Evolutionary conservation across 2,329 filamentous ascomycete genomes (phyloP), one percentile per base, ranked within the genome.

Genomic region (Pochonia chlamydosporia): DNA sequence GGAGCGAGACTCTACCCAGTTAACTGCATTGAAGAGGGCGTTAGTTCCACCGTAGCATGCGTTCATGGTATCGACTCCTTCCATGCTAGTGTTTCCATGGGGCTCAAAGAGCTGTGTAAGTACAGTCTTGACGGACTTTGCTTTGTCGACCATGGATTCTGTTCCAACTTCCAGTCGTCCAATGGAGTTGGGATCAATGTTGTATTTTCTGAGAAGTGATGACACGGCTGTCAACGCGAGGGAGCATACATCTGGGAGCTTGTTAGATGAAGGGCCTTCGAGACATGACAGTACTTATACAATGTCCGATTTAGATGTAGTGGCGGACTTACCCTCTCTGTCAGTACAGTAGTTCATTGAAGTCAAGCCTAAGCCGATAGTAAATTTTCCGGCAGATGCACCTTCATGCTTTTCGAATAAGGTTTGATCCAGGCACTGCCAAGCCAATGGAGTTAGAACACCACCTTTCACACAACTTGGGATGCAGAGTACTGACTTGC

Each of bases 1-100:
- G n/a, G 40, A 26, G 10, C 40, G 40, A 28, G 40, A 42, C 26
- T 42, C 40, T 18, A 42, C 39, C 40, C 40, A 42, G 40, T 42
- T 42, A 11, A 42, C 40, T 9, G 40, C 40, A 24, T 42, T 42
- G 23, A 42, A 42, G 13, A 42, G 23, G 7, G 40, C 40, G 20
- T 42, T 42, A 11, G 40, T 42, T 9, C 40, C 40, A 11, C 40
- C 40, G 40, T 42, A 42, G 40, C 40, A 42, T 8, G 40, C 40
- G n/a, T 42, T 26, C n/a, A 42, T 14, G 13, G 40, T 42, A 23
- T 42, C 40, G 10, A 28, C 26, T 9, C 40, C 40, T 28, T 42
- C 40, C 21, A 42, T 26, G 6, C 26, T 42, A 11, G 23, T 28
- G 26, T 42, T 26, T 20, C 36, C 36, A 14, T 9, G 5, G 10